These are phyloP conservation scores for Apodospora peruviana DNA, from an alignment of 495 filamentous ascomycete genomes.

Conservation along the genomic window DNA sequence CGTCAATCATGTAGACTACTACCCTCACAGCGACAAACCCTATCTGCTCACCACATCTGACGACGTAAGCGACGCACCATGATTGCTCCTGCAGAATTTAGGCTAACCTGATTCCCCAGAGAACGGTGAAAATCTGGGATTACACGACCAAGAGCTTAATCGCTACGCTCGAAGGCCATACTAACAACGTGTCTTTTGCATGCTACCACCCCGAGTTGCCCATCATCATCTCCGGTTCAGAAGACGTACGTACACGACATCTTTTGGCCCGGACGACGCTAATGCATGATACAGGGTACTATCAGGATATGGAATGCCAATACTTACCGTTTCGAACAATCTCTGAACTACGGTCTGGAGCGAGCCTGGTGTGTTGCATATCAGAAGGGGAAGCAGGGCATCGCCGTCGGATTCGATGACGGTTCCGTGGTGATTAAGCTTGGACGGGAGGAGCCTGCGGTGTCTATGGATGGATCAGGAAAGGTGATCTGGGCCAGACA, in stretches of 20 bases:
- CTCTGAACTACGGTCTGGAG: conserved; percentile 90
- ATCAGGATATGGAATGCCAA: conserved; percentile 99
- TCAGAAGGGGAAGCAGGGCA: conserved; percentile 85
- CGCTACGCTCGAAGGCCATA: conserved; percentile 93
- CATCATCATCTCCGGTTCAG: conserved; percentile 97
- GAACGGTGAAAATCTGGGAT: conserved; percentile 95
- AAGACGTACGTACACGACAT: conserved; percentile 52
- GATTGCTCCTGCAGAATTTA: not conserved
- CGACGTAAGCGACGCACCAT: conserved; percentile 40
- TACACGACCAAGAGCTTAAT: conserved; percentile 97
- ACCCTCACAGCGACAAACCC: conserved; percentile 92
- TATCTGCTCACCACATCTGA: conserved; percentile 96
- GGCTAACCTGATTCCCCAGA: conserved; percentile 17
- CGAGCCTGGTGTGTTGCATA: conserved; percentile 96
- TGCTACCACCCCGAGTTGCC: conserved; percentile 97
- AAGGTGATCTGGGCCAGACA: conserved; percentile 95
- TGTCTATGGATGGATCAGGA: conserved; percentile 92
- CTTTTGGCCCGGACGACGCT: not conserved
- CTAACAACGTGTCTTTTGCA: conserved; percentile 97
- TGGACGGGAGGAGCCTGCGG: conserved; percentile 93
- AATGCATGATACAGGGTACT: conserved; percentile 51
- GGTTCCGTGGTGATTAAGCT: conserved; percentile 97
- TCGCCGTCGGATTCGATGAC: conserved; percentile 96
- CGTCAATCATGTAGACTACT: conserved; percentile 97
- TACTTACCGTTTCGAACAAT: conserved; percentile 92